A percentile compares a stretch with the other conserved stretches of the same genome.
These are phyloP conservation scores for Yamadazyma dushanensis DNA, from an alignment of 1,139 yeast species.

Conservation along the genomic window DNA sequence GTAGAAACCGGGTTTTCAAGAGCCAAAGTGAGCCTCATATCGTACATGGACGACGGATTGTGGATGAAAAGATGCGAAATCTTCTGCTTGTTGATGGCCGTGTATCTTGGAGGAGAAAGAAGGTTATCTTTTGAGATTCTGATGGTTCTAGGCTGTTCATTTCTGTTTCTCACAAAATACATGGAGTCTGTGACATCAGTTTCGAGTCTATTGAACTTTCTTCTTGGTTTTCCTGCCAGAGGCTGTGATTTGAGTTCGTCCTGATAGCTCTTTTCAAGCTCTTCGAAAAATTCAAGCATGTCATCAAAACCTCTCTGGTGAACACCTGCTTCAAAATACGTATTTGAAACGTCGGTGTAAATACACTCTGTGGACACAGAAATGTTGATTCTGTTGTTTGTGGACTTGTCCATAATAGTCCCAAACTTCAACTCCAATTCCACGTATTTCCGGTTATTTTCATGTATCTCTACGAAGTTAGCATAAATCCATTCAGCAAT, in stretches of 20 bases:
- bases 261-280: slow-evolving; percentile 50
- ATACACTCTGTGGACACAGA: slow-evolving; percentile 80
- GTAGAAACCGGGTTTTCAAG: slow-evolving; percentile 71
- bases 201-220: slow-evolving; percentile 43
- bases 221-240: slow-evolving; percentile 24
- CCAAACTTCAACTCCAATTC: slow-evolving; percentile 89
- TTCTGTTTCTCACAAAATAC: slow-evolving; percentile 36
- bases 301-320: slow-evolving; percentile 67
- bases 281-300: slow-evolving; percentile 56
- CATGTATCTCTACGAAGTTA: slow-evolving; percentile 63
- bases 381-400: slow-evolving; percentile 63
- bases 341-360: slow-evolving; percentile 54
- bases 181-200: slow-evolving; percentile 45
- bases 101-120: slow-evolving; percentile 62
- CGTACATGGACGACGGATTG: slow-evolving; percentile 77
- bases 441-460: slow-evolving; percentile 57
- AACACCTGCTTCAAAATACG: slow-evolving; percentile 69
- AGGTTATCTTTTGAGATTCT: slow-evolving; percentile 63
- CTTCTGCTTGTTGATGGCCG: slow-evolving; percentile 71
- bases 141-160: slow-evolving; percentile 59
- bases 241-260: slow-evolving; percentile 29
- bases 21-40: slow-evolving; percentile 71
- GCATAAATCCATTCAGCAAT: slow-evolving; percentile 91
- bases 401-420: slow-evolving; percentile 63
- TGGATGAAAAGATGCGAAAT: slow-evolving; percentile 69